phyloP scores from a whole-genome alignment of 2,329 filamentous ascomycete genomes.

The Stagonosporopsis cucurbitacearum region DNA sequence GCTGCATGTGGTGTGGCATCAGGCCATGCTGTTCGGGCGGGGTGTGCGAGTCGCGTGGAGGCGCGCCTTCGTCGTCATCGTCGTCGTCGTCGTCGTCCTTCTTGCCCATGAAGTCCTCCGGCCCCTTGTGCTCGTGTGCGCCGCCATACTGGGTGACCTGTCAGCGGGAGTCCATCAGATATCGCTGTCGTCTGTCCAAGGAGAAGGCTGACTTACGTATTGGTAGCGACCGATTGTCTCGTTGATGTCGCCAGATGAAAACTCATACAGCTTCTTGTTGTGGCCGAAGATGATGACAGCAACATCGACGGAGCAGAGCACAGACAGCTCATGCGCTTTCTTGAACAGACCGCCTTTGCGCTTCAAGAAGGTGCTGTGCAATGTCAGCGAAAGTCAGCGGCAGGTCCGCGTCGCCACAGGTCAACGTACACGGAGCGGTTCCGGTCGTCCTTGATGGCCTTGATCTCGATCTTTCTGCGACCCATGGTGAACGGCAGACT shows the following conservation, averaged over 20 bases:
- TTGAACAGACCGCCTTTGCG: conserved; percentile 99
- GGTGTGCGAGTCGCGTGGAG: conserved; percentile 70
- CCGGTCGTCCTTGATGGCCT: conserved; percentile 97
- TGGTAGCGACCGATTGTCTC: conserved; percentile 87
- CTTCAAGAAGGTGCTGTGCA: conserved; percentile 90
- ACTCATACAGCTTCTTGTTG: conserved; percentile 99
- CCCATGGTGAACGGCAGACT: conserved; percentile 68
- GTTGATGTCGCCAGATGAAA: conserved; percentile 91
- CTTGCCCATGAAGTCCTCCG: conserved; percentile 86
- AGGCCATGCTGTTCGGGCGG: conserved; percentile 66
- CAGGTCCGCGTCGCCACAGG: conserved; percentile 6
- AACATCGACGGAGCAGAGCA: conserved; percentile 97
- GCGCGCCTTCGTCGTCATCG: conserved; percentile 74
- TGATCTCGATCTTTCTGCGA: conserved; percentile 99
- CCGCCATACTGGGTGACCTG: conserved; percentile 74
- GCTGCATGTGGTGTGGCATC: conserved; percentile 55
- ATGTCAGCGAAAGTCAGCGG: conserved; percentile 33
- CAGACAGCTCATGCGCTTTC: conserved; percentile 97
- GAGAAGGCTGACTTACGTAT: conserved; percentile 70
- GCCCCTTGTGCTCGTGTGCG: conserved; percentile 95
- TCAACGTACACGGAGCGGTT: conserved; percentile 91
- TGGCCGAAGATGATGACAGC: conserved; percentile 98
- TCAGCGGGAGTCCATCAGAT: conserved; percentile 37
- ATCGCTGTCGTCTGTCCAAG: conserved; percentile 6
- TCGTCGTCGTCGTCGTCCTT: conserved; percentile 80